These are phyloP conservation scores for Ogataea sp. DNA, from an alignment of 805 yeast genomes.

Conservation along the genomic window DNA sequence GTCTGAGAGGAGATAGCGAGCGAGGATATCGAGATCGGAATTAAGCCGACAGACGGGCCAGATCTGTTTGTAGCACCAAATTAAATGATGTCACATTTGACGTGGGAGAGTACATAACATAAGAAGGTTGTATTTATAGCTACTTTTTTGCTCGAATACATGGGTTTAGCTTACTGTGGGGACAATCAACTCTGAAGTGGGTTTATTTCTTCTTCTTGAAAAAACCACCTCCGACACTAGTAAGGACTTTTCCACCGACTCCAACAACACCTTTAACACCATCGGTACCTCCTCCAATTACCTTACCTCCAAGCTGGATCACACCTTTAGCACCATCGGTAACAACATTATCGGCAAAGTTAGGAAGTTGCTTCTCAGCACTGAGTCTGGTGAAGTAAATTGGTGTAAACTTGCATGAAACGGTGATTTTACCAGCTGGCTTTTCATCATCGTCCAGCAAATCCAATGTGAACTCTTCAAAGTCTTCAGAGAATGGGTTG, in stretches of 20 bases:
- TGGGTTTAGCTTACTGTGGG: too few relatives aligned
- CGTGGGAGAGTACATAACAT: too few relatives aligned
- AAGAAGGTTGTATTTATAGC: too few relatives aligned
- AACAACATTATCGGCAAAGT: conserved; percentile 29
- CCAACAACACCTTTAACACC: conserved; percentile 34
- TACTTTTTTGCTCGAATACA: too few relatives aligned
- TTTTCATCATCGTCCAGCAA: conserved; percentile 40
- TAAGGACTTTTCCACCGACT: conserved; percentile 43
- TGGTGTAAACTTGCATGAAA: conserved; percentile 61
- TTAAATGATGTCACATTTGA: too few relatives aligned
- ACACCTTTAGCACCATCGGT: conserved; percentile 36
- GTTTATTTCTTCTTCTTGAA: conserved; percentile 19
- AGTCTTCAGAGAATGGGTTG: conserved; percentile 41
- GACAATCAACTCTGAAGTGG: background rate
- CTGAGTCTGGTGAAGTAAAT: conserved; percentile 41
- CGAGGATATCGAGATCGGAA: too few relatives aligned
- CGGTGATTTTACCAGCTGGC: conserved; percentile 57
- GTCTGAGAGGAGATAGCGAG: too few relatives aligned
- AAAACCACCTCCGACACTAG: conserved; percentile 34
- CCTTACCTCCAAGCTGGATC: conserved; percentile 34
- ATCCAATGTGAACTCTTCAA: conserved; percentile 42
- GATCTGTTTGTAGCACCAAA: too few relatives aligned
- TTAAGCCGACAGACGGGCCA: too few relatives aligned
- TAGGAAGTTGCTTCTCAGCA: conserved; percentile 33
- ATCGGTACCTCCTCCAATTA: conserved; percentile 34